These are phyloP conservation scores for Papiliotrema fonsecae DNA, from an alignment of 1,284 basidiomycete species.

Conservation along the genomic window DNA sequence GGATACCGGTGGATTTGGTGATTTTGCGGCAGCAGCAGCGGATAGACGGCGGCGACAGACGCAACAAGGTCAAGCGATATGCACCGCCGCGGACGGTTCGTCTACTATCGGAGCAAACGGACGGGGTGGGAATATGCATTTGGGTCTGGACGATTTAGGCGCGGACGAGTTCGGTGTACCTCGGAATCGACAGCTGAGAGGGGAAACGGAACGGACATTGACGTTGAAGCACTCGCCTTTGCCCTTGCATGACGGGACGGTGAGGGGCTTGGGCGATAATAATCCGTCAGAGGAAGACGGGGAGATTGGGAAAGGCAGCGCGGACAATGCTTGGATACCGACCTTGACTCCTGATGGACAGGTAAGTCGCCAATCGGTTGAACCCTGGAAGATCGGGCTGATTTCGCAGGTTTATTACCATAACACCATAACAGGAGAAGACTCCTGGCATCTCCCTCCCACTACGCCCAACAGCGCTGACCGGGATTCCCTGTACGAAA, in stretches of 20 bases:
- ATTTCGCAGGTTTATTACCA: constrained; percentile 76
- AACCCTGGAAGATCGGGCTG: not conserved
- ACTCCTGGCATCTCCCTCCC: constrained; percentile 71
- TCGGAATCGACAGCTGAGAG: not conserved
- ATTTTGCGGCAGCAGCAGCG: constrained; percentile 2
- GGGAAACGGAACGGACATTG: not conserved
- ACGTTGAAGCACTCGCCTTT: not conserved
- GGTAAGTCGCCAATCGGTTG: constrained; percentile 27
- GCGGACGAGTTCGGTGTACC: constrained; percentile 3
- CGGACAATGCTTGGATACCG: constrained; percentile 48
- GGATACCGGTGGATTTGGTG: too few species aligned
- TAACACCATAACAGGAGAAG: constrained; percentile 84
- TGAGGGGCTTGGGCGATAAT: not conserved
- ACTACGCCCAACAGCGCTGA: constrained; percentile 52
- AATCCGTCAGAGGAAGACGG: not conserved
- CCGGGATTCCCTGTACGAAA: constrained; percentile 41
- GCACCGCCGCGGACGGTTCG: not conserved
- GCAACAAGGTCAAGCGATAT: not conserved
- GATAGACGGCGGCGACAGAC: not conserved
- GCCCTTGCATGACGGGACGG: not conserved
- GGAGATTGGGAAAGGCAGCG: constrained; percentile 4
- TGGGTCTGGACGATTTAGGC: not conserved
- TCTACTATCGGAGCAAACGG: too few species aligned
- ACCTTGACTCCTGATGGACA: constrained; percentile 46
- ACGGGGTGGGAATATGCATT: too few species aligned